A percentile compares a stretch with the other conserved stretches of the same genome.
Conservation (phyloP, 148 eudicot species). For the Polygonum maritimum region DNA sequence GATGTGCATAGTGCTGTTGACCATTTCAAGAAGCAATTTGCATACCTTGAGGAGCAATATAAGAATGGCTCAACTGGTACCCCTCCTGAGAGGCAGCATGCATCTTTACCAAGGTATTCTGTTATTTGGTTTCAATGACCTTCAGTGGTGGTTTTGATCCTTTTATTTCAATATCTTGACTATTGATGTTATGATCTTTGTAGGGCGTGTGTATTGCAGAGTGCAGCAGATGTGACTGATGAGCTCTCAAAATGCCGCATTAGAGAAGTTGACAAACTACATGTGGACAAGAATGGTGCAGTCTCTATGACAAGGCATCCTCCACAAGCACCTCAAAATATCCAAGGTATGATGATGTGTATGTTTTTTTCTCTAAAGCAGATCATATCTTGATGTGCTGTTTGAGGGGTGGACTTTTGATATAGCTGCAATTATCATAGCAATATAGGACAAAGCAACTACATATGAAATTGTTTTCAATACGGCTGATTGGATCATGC, state of each 20-base stretch:
- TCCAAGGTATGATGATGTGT: constrained; percentile 37
- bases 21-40: constrained; percentile 94
- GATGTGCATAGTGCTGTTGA: constrained; percentile 74
- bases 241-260: constrained; percentile 69
- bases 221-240: constrained; percentile 46
- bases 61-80: constrained; percentile 66
- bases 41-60: constrained; percentile 83
- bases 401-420: not conserved
- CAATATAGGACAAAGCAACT: not conserved
- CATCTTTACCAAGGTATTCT: constrained; percentile 76
- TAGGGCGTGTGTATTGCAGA: constrained; percentile 63
- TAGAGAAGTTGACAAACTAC: constrained; percentile 52
- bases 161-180: not conserved
- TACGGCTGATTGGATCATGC: not conserved
- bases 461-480: not conserved
- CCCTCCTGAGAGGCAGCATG: constrained; percentile 86
- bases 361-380: not conserved
- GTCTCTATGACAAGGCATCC: constrained; percentile 65
- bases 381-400: not conserved
- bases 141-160: not conserved
- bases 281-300: constrained; percentile 35
- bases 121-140: not conserved
- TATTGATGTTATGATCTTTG: constrained; percentile 10
- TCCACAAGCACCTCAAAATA: constrained; percentile 59
- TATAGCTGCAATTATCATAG: not conserved